phyloP scores from a whole-genome alignment of 2,329 filamentous ascomycete species.

The Sporothrix dimorphospora region DNA sequence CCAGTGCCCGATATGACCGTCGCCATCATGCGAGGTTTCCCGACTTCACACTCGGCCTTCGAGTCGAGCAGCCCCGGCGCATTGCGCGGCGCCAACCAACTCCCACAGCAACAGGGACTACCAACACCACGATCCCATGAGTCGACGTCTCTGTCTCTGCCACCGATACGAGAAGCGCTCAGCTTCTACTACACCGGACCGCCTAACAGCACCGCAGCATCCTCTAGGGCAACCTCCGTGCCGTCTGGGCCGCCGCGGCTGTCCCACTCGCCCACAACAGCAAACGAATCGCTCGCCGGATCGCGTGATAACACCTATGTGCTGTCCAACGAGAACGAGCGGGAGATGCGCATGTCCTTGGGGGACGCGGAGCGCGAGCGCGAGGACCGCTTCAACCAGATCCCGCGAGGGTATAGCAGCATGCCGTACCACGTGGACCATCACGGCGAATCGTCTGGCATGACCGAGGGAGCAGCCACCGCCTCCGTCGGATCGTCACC shows the following conservation, averaged over 20 bases:
- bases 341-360: background rate
- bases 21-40: constrained; percentile 1
- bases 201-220: background rate
- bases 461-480: background rate
- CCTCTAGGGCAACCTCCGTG: background rate
- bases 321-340: constrained; percentile 3
- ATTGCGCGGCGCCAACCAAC: background rate
- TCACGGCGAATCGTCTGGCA: background rate
- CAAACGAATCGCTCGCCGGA: background rate
- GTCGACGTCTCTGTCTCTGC: background rate
- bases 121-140: background rate
- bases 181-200: constrained; percentile 10
- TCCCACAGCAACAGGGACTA: background rate
- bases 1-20: constrained; percentile 11
- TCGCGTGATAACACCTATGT: background rate
- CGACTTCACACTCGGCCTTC: constrained; percentile 2
- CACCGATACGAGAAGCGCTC: background rate
- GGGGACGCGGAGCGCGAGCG: constrained; percentile 4
- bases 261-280: constrained; percentile 1
- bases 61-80: constrained; percentile 1
- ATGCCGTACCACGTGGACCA: constrained; percentile 2
- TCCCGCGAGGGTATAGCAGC: constrained; percentile 9
- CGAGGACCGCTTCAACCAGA: constrained; percentile 1
- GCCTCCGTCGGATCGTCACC: constrained; percentile 14
- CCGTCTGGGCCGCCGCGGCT: background rate